Base-by-base conservation (phyloP, 1,284 basidiomycete genomes). In the Leccinum colubrinum region DNA sequence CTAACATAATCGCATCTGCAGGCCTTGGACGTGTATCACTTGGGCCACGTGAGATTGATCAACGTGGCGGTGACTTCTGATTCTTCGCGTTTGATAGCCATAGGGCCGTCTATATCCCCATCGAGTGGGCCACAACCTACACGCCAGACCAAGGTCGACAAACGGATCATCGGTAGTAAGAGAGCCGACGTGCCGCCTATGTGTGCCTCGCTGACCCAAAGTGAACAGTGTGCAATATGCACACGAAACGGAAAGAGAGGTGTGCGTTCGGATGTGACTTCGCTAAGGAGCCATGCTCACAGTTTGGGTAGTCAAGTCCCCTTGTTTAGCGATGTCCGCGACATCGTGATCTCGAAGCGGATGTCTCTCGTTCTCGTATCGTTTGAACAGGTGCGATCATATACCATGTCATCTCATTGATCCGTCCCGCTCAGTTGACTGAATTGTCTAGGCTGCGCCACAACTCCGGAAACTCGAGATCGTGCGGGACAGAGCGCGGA, bases 391-490 rank as follows among this genome's bases (percentile, higher is more conserved):
- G 89, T 86, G 43, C 27, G 65, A 50, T 59, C 8, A 30, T 39
- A 14, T 39, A 6, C 1, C 9, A 6, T n/a, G 8, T n/a, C 9
- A n/a, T 17, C 15, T 20, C 15, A 15, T 52, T 27, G 7, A n/a
- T 51, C 22, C 14, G 12, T 22, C 22, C 22, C 6, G 12, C 2
- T 50, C 1, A 22, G 50, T 25, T 50, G 20, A 25, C 27, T 11
- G 2, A 33, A 35, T 11, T n/a, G 15, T 14, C 30, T 48, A 91
- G 88, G 85, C 87, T 1, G 83, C 90, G 12, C 90, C 91, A 0
- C 90, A 92, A 72, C 77, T 92, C 3, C 92, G 90, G 90, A 88
- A 85, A 71, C 73, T 93, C 51, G 88, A 91, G 53, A 71, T 83
- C 25, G 77, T 90, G 46, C 86, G 83, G 64, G 84, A 86, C 72